Conservation (phyloP, 2,329 filamentous ascomycete genomes). For the Trichoderma arundinaceum region DNA sequence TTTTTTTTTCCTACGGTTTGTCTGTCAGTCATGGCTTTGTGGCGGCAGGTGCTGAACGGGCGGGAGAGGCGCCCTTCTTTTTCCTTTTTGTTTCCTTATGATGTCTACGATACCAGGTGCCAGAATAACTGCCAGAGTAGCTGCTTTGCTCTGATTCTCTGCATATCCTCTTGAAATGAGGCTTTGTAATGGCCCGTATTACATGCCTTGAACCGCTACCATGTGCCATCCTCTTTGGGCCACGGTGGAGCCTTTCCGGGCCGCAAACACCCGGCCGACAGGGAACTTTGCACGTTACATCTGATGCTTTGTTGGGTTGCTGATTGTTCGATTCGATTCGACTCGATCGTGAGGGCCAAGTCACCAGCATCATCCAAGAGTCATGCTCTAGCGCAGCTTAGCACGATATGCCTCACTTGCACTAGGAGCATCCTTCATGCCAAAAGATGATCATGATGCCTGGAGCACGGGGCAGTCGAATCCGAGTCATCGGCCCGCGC, state of each 20-base stretch:
- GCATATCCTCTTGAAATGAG: too few species aligned
- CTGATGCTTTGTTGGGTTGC: background rate
- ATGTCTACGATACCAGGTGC: too few species aligned
- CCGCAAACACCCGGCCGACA: slow-evolving; percentile 29
- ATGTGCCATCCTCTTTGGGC: slow-evolving; percentile 9
- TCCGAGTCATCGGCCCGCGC: slow-evolving; percentile 29
- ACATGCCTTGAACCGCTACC: background rate
- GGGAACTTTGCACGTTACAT: slow-evolving; percentile 15
- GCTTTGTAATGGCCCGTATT: background rate
- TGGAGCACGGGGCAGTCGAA: slow-evolving; percentile 28
- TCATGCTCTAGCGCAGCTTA: slow-evolving; percentile 1
- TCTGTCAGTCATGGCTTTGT: background rate
- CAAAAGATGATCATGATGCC: background rate
- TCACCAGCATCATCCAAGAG: background rate
- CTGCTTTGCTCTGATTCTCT: too few species aligned
- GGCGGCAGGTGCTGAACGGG: background rate
- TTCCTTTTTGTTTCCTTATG: too few species aligned
- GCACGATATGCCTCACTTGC: background rate
- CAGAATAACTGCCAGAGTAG: too few species aligned
- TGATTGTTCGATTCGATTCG: background rate
- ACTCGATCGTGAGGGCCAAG: background rate
- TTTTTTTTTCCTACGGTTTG: background rate
- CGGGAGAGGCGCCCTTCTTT: too few species aligned
- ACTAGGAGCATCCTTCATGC: background rate
- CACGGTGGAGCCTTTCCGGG: background rate